Evolutionary conservation across 2,329 filamentous ascomycete species (phyloP), one percentile per base, ranked within the genome.

Genomic region (Claviceps sp.): DNA sequence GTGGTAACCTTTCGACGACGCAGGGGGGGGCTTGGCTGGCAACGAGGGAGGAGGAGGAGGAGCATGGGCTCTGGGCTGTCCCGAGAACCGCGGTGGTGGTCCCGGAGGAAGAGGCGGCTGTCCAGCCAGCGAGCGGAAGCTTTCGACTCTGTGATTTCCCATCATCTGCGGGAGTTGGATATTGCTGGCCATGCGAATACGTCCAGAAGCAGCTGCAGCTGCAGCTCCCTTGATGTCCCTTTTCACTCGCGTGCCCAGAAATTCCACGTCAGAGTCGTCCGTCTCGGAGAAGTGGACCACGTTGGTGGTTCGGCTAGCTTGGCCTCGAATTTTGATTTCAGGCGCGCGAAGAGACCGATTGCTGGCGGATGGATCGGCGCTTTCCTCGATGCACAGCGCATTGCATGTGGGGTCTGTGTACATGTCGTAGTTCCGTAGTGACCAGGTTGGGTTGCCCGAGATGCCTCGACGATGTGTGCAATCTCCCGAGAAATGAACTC

Each of bases 401-500:
- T 62, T 59, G 51, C 71, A 75, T 8, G 66, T 57, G 5, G 68
- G 60, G 59, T 81, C 74, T 26, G 79, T 48, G 57, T 78, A 82
- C 39, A 66, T 66, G 50, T 71, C 64, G 16, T 70, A 66, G 56
- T 77, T 80, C 45, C 64, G 61, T 51, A 70, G 60, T 34, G 75
- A 75, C 78, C 78, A 83, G 0, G 75, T 79, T 47, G 72, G 68
- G 54, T 68, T 71, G 11, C 55, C 48, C 5, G 58, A 50, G 4
- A 53, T 41, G 26, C 52, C 47, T 34, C 55, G 56, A 34, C 57
- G 57, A 34, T 62, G 52, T 5, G 61, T 64, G 61, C 81, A 85
- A 52, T 82, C 79, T 13, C 73, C 69, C 1, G 77, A 75, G 60
- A 74, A 83, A 61, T 85, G 81, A 6, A 71, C 70, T 30, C 66